These are phyloP conservation scores for Penicillium riverlandense DNA, from an alignment of 495 filamentous ascomycete genomes.

Conservation along the genomic window DNA sequence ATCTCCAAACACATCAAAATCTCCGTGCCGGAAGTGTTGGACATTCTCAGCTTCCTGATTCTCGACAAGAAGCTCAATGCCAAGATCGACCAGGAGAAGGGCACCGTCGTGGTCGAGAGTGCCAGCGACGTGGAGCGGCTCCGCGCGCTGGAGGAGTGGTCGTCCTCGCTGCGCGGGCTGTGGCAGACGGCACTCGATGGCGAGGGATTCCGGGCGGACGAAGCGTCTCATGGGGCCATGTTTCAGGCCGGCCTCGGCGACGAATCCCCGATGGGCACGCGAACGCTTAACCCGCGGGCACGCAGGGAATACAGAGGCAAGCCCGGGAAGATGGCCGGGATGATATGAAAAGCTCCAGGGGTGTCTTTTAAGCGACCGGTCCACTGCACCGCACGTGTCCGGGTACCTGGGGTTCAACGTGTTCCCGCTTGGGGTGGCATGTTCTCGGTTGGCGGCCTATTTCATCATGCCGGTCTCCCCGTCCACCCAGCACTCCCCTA, in stretches of 20 bases:
- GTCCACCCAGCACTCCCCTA: too few species aligned
- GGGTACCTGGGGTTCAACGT: too few species aligned
- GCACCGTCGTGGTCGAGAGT: conserved; percentile 74
- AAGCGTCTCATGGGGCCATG: conserved; percentile 19
- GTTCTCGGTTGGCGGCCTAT: too few species aligned
- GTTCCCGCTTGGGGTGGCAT: too few species aligned
- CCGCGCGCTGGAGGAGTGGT: conserved; percentile 67
- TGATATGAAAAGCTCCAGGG: not conserved
- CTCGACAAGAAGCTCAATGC: conserved; percentile 79
- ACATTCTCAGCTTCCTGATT: conserved; percentile 89
- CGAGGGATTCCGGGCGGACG: conserved; percentile 58
- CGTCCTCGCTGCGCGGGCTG: conserved; percentile 55
- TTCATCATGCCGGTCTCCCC: too few species aligned
- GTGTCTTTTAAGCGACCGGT: too few species aligned
- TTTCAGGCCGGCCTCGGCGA: conserved; percentile 29
- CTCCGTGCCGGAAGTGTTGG: conserved; percentile 75
- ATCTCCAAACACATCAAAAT: conserved; percentile 83
- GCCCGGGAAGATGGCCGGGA: conserved; percentile 3
- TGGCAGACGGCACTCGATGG: conserved; percentile 62
- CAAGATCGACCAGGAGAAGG: conserved; percentile 81
- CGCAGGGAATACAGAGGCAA: conserved; percentile 17
- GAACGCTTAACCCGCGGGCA: conserved; percentile 2
- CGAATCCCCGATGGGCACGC: conserved; percentile 16
- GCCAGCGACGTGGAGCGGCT: conserved; percentile 67
- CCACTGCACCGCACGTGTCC: too few species aligned